phyloP scores from a whole-genome alignment of 495 filamentous ascomycete species.

The Cryomyces minteri region DNA sequence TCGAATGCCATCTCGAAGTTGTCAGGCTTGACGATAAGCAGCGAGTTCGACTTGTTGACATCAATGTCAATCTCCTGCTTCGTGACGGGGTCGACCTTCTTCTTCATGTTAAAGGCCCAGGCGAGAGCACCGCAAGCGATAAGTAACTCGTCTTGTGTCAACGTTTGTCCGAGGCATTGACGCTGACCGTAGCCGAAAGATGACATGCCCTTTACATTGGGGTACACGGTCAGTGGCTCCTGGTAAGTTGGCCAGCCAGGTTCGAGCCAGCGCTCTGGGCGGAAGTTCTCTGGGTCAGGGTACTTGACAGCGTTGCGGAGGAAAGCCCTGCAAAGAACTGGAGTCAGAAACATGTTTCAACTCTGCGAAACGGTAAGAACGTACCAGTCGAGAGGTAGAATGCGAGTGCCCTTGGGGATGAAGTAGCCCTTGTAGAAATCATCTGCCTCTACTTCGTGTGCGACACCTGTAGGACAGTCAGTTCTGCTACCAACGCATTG shows the following conservation, averaged over 20 bases:
- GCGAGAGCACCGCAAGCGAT: slow-evolving; percentile 13
- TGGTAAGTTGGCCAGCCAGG: slow-evolving; percentile 21
- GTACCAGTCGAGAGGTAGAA: slow-evolving; percentile 21
- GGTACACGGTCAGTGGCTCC: slow-evolving; percentile 17
- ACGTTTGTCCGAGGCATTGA: slow-evolving; percentile 30
- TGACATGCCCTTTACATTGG: slow-evolving; percentile 28
- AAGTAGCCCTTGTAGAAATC: slow-evolving; percentile 19
- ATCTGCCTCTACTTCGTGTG: slow-evolving; percentile 7
- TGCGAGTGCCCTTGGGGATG: slow-evolving; percentile 25
- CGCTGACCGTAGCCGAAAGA: slow-evolving; percentile 30
- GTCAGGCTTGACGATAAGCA: slow-evolving; percentile 21
- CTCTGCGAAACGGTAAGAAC: not conserved
- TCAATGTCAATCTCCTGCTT: slow-evolving; percentile 25
- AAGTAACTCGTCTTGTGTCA: slow-evolving; percentile 17
- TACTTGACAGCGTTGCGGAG: slow-evolving; percentile 3
- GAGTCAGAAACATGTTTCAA: not conserved
- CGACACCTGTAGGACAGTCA: slow-evolving; percentile 1
- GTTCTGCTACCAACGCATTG: not conserved
- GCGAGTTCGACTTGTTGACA: slow-evolving; percentile 14
- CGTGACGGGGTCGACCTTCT: slow-evolving; percentile 17
- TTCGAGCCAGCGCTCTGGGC: slow-evolving; percentile 32
- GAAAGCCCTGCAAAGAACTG: slow-evolving; percentile 3
- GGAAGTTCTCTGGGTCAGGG: slow-evolving; percentile 26
- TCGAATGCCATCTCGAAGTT: slow-evolving; percentile 18
- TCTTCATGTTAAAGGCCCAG: slow-evolving; percentile 19